Evolutionary conservation across 2,329 filamentous ascomycete genomes (phyloP).

Genomic region (Cyclaneusma minus): DNA sequence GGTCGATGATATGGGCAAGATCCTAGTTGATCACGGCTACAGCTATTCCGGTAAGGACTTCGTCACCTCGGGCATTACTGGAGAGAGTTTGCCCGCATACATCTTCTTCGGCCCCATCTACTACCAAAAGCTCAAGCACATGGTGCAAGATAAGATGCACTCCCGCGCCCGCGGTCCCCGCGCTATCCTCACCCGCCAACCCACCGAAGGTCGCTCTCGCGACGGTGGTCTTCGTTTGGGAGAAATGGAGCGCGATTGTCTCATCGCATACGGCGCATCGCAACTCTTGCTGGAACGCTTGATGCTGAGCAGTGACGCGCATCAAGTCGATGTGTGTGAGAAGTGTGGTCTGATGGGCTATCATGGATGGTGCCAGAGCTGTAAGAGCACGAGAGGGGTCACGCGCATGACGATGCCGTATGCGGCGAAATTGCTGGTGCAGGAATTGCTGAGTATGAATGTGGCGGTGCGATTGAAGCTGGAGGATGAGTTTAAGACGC

Average conservation of each 20-base stretch:
- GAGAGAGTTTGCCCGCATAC: constrained; percentile 84
- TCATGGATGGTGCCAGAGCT: constrained; percentile 86
- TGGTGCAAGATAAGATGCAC: constrained; percentile 99
- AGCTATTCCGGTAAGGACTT: constrained; percentile 96
- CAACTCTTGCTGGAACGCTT: constrained; percentile 84
- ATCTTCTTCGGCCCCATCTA: constrained; percentile 99
- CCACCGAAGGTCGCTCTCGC: constrained; percentile 85
- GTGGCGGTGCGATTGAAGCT: constrained; percentile 84
- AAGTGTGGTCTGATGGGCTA: constrained; percentile 91
- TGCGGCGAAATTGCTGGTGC: constrained; percentile 86
- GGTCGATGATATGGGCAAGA: constrained; percentile 76
- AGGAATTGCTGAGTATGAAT: constrained; percentile 97
- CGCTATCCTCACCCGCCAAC: constrained; percentile 85
- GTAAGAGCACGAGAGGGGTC: constrained; percentile 69
- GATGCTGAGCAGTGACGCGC: constrained; percentile 87
- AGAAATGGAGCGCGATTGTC: constrained; percentile 97
- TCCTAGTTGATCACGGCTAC: constrained; percentile 78
- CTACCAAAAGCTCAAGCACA: constrained; percentile 99
- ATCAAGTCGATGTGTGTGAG: constrained; percentile 87
- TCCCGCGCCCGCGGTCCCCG: constrained; percentile 79
- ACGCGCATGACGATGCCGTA: constrained; percentile 95
- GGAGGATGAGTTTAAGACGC: constrained; percentile 73
- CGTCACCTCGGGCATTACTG: constrained; percentile 87
- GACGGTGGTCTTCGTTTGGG: constrained; percentile 86
- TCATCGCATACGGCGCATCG: constrained; percentile 91